phyloP scores from a whole-genome alignment of 2,329 filamentous ascomycete genomes.

The Macrophomina tecta region DNA sequence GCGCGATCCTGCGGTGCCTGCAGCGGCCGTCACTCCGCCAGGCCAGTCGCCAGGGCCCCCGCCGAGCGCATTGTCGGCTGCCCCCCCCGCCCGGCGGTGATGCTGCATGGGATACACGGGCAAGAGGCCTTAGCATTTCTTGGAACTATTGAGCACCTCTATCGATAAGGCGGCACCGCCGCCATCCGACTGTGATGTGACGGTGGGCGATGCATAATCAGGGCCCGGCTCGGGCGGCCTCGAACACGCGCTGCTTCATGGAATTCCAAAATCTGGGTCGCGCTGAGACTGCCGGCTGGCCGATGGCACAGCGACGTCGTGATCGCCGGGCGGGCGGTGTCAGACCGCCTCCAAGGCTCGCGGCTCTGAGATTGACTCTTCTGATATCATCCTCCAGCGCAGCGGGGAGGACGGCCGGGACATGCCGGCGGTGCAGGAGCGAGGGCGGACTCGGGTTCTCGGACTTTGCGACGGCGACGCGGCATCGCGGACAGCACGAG shows the following conservation, averaged over 20 bases:
- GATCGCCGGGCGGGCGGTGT: conserved; percentile 3
- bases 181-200: conserved; percentile 1
- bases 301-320: neutral
- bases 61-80: neutral
- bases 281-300: conserved; percentile 9
- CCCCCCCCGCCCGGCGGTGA: neutral
- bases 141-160: neutral
- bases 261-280: neutral
- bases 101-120: neutral
- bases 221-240: neutral
- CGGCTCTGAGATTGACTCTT: neutral
- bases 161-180: conserved; percentile 17
- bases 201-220: conserved; percentile 16
- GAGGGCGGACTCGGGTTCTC: too few relatives aligned
- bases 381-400: neutral
- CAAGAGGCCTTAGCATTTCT: neutral
- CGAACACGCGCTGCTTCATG: conserved; percentile 16
- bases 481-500: neutral
- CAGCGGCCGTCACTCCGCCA: neutral
- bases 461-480: too few relatives aligned
- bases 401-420: neutral
- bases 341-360: conserved; percentile 10
- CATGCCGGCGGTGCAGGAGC: neutral
- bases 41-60: neutral
- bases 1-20: neutral